Evolutionary conservation across 2,329 filamentous ascomycete genomes (phyloP).

Genomic region (Colletotrichum viniferum): DNA sequence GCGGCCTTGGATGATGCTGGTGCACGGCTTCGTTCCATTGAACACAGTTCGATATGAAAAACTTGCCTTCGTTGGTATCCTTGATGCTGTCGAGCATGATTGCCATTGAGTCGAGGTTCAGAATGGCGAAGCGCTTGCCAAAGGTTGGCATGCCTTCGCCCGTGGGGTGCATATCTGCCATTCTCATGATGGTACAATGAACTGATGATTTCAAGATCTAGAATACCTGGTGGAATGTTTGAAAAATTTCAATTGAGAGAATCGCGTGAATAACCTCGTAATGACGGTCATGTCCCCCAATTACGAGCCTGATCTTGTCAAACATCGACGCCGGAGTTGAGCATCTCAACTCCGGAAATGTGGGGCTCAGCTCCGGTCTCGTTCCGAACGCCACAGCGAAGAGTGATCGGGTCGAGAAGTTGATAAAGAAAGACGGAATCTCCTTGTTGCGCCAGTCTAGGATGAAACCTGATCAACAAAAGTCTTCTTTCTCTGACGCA

Average conservation of each 20-base stretch:
- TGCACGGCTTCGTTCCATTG: neutral
- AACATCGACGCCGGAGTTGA: neutral
- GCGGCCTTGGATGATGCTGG: neutral
- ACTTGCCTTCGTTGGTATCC: neutral
- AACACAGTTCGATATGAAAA: neutral
- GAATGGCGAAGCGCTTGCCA: neutral
- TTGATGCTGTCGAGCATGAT: neutral
- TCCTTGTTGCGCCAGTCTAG: neutral
- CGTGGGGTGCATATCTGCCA: fast-evolving
- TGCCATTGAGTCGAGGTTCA: neutral
- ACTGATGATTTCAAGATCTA: neutral
- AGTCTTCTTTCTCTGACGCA: neutral
- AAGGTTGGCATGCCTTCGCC: neutral
- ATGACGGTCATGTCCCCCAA: neutral
- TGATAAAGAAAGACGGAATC: neutral
- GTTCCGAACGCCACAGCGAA: neutral
- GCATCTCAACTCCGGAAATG: neutral
- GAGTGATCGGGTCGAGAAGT: neutral
- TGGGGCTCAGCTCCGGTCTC: slow-evolving; percentile 9
- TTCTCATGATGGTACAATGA: neutral
- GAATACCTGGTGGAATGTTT: neutral
- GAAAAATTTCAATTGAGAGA: too few species aligned
- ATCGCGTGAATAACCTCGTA: too few species aligned
- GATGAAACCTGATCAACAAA: fast-evolving
- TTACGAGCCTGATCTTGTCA: neutral